Base-by-base conservation (phyloP, 805 yeast species). In the Candida vaughaniae region DNA sequence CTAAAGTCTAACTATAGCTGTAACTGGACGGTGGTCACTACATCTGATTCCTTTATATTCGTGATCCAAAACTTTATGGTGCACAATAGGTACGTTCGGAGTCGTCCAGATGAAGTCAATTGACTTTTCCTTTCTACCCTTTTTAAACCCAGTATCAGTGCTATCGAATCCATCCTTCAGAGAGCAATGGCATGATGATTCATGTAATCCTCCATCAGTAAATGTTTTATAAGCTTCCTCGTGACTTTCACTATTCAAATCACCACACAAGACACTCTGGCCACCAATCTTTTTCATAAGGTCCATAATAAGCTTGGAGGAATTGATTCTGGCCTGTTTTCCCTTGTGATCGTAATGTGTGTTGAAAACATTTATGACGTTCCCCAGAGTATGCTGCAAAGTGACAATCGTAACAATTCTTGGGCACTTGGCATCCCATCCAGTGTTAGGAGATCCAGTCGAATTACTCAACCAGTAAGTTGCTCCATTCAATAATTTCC, bases 371-470 rank as follows among this genome's bases (percentile, higher is more conserved):
- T 58, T 62, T 17, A 65, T 36, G 11, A 40, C 36, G n/a, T 52
- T 38, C 1, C 53, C 45, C 29, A 55, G 55, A 22, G 25, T 35
- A 25, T 55, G 57, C 42, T 52, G 46, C 9, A 66, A 49, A 22
- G 55, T 52, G 4, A 55, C 64, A 45, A 60, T 47, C 3, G 68
- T 62, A 2, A 65, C 67, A 12, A 70, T 64, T 41, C 79, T 55
- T 6, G 53, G 52, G 19, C 52, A 55, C 2, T 60, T 69, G 0
- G 77, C 77, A 46, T 73, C 78, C 73, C 78, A 72, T 5, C 75
- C 77, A 30, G 47, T 58, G 22, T 53, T 51, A 2, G 62, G 64
- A 6, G 15, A 29, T n/a, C 47, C 42, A 2, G 65, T 60, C 4
- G 52, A 52, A 7, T 47, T 42, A 35, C 64, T 51, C 20, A 58